These are phyloP conservation scores for Plectosphaerella plurivora DNA, from an alignment of 2,329 filamentous ascomycete species.

Conservation along the genomic window DNA sequence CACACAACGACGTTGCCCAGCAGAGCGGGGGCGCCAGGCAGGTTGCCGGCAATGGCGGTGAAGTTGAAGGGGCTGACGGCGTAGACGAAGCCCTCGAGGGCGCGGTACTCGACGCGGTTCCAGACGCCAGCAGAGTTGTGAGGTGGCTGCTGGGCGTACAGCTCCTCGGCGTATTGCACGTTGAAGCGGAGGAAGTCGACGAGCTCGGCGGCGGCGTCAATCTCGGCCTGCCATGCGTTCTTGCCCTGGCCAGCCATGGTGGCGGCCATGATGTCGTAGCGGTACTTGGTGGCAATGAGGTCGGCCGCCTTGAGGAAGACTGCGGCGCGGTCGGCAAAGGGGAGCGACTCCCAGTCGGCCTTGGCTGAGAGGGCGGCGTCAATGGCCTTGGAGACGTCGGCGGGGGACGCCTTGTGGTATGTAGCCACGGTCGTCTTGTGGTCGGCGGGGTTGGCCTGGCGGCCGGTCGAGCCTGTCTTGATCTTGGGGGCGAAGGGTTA, in stretches of 20 bases:
- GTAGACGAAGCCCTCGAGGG: slow-evolving; percentile 93
- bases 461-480: slow-evolving; percentile 59
- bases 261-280: slow-evolving; percentile 93
- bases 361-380: slow-evolving; percentile 82
- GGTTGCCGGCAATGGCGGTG: slow-evolving; percentile 87
- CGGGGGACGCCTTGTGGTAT: slow-evolving; percentile 75
- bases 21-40: slow-evolving; percentile 76
- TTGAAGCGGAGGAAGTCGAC: slow-evolving; percentile 93
- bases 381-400: slow-evolving; percentile 76
- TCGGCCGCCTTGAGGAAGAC: slow-evolving; percentile 96
- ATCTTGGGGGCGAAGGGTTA: slow-evolving; percentile 39
- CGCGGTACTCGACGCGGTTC: slow-evolving; percentile 87
- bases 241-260: slow-evolving; percentile 97
- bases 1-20: slow-evolving; percentile 94
- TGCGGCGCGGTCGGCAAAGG: slow-evolving; percentile 86
- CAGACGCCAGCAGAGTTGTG: slow-evolving; percentile 82
- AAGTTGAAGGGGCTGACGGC: slow-evolving; percentile 96
- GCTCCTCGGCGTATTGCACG: slow-evolving; percentile 86
- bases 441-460: slow-evolving; percentile 78
- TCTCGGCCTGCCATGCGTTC: slow-evolving; percentile 99
- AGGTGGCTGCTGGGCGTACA: slow-evolving; percentile 81
- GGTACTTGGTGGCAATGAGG: slow-evolving; percentile 84
- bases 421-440: slow-evolving; percentile 73
- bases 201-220: slow-evolving; percentile 88
- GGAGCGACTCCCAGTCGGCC: slow-evolving; percentile 76